Percentiles rank a stretch among this genome's conserved stretches.
phyloP scores from a whole-genome alignment of 2,329 filamentous ascomycete species.

The Cryphonectria parasitica region DNA sequence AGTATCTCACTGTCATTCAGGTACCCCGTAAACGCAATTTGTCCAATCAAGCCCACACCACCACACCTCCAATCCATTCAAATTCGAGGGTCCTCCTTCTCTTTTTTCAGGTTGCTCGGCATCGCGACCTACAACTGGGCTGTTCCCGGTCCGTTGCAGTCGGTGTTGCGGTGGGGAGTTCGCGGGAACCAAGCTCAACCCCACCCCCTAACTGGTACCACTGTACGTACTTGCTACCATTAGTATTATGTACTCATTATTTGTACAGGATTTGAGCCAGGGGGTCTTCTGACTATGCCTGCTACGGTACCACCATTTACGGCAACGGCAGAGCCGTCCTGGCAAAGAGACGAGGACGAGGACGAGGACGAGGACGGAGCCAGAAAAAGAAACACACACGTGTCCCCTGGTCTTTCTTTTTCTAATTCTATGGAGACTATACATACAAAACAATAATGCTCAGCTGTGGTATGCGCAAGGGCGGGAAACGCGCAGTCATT shows the following conservation, averaged over 20 bases:
- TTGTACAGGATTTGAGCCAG: background rate
- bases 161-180: background rate
- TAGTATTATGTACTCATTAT: background rate
- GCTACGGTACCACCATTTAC: background rate
- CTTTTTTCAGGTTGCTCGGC: background rate
- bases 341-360: background rate
- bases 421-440: background rate
- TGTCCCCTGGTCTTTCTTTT: background rate
- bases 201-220: background rate
- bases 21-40: background rate
- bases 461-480: background rate
- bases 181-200: background rate
- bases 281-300: background rate
- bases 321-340: background rate
- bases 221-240: background rate
- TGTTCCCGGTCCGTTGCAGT: background rate
- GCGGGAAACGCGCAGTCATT: background rate
- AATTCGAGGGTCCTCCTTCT: background rate
- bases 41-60: background rate
- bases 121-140: background rate
- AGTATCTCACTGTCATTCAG: background rate
- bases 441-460: background rate
- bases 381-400: conserved; percentile 8
- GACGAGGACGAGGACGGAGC: background rate
- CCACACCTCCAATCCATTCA: background rate